Conservation (phyloP, 208 protist species). For the Tritrichomonas musculus region DNA sequence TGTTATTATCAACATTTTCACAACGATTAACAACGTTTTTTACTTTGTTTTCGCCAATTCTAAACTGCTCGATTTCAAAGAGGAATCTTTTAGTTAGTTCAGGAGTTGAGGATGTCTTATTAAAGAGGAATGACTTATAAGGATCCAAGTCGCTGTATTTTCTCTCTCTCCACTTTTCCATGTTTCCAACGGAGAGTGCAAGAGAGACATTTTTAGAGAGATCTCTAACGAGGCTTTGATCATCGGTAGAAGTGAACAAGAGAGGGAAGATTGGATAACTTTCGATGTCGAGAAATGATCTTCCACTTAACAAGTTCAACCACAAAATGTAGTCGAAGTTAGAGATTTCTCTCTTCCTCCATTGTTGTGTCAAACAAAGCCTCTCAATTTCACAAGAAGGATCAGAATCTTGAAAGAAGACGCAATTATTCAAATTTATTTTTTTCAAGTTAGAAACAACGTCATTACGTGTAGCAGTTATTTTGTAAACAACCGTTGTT, state of each 20-base stretch:
- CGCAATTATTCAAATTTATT: not conserved
- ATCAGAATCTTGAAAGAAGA: not conserved
- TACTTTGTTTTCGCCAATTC: too few species aligned
- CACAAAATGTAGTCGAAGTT: slow-evolving; percentile 7
- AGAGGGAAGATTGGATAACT: slow-evolving; percentile 11
- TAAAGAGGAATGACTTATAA: not conserved
- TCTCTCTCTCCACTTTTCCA: not conserved
- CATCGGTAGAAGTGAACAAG: not conserved
- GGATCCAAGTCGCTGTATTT: not conserved
- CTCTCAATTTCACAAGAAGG: not conserved
- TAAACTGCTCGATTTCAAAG: too few species aligned
- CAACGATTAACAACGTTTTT: too few species aligned
- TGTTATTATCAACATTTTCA: too few species aligned
- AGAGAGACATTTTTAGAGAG: not conserved
- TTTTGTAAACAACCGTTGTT: not conserved
- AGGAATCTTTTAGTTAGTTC: slow-evolving; percentile 6
- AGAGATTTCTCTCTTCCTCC: not conserved
- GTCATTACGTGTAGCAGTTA: too few species aligned
- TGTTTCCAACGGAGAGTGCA: not conserved
- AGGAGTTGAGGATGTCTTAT: slow-evolving; percentile 37
- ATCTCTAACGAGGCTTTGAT: not conserved
- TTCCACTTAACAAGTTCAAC: not conserved
- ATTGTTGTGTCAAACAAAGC: not conserved
- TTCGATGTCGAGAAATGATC: not conserved
- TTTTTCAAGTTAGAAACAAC: not conserved